Conservation (phyloP, 495 filamentous ascomycete species). For the Neurospora cerealis region DNA sequence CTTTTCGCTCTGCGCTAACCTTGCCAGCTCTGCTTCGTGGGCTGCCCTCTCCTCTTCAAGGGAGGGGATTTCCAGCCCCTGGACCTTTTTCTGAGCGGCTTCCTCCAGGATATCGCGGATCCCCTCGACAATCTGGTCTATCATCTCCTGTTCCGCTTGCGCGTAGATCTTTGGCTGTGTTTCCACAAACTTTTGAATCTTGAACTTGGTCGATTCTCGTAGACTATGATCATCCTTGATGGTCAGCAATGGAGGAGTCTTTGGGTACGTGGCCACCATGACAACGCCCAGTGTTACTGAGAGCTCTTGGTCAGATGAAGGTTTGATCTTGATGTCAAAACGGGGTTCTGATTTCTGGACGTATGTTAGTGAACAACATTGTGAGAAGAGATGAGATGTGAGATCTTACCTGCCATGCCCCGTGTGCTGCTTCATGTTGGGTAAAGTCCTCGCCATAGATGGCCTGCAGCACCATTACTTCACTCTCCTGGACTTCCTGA, state of each 20-base stretch:
- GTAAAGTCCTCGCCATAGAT: conserved; percentile 91
- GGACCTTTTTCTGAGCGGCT: conserved; percentile 61
- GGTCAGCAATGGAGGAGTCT: conserved; percentile 64
- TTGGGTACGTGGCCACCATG: conserved; percentile 87
- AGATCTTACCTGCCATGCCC: conserved; percentile 71
- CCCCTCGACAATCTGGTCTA: conserved; percentile 71
- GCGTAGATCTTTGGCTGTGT: conserved; percentile 58
- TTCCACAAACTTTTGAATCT: conserved; percentile 59
- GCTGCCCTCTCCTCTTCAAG: conserved; percentile 82
- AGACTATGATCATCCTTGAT: conserved; percentile 54
- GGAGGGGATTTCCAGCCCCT: conserved; percentile 66
- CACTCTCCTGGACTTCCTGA: conserved; percentile 73
- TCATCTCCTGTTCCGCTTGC: conserved; percentile 60
- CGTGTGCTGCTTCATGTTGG: conserved; percentile 57
- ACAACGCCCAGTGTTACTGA: conserved; percentile 55
- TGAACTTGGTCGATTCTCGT: conserved; percentile 52
- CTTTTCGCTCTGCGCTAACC: conserved; percentile 37
- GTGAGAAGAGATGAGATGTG: not conserved
- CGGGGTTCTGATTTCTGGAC: conserved; percentile 63
- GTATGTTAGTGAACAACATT: conserved; percentile 3
- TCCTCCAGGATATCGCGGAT: conserved; percentile 86
- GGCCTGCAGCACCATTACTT: conserved; percentile 75
- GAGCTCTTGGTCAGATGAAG: conserved; percentile 57
- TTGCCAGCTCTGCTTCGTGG: conserved; percentile 42
- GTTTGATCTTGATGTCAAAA: conserved; percentile 69